These are phyloP conservation scores for Globisporangium acanthophoron DNA, from an alignment of 352 stramenopile species.

Conservation along the genomic window DNA sequence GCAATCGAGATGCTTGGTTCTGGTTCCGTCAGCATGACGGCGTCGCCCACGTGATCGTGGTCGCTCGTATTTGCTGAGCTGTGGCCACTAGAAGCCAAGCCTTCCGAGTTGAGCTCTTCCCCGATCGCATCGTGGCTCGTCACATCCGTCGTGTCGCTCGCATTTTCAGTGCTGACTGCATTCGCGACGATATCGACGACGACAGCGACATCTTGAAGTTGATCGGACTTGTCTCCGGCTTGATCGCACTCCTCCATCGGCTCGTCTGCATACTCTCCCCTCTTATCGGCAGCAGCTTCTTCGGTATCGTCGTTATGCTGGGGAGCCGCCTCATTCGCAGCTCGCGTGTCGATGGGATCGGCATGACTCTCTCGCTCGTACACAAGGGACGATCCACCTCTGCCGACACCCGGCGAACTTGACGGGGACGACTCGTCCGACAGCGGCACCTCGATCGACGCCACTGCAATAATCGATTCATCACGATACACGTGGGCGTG, in stretches of 20 bases:
- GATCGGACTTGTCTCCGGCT: not conserved
- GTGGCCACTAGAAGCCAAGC: not conserved
- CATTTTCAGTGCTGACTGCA: not conserved
- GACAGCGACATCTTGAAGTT: not conserved
- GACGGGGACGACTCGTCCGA: constrained; percentile 1
- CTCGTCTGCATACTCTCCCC: not conserved
- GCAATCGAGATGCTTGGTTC: not conserved
- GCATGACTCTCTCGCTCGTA: not conserved
- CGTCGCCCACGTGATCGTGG: not conserved
- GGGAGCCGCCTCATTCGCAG: not conserved
- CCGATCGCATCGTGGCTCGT: constrained; percentile 1
- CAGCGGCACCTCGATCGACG: constrained; percentile 1
- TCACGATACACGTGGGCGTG: not conserved
- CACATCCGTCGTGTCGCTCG: not conserved
- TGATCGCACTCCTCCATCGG: not conserved
- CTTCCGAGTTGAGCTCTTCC: not conserved
- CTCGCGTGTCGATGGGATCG: not conserved
- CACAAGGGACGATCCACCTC: not conserved
- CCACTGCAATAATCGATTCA: not conserved
- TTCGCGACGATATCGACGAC: not conserved
- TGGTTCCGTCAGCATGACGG: not conserved
- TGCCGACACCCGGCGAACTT: not conserved
- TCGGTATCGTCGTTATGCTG: not conserved
- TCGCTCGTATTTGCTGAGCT: not conserved
- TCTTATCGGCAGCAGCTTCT: not conserved